Percentiles rank a stretch among this genome's conserved stretches.
phyloP scores from a whole-genome alignment of 2,329 filamentous ascomycete genomes.

The Hymenoscyphus salicellus region DNA sequence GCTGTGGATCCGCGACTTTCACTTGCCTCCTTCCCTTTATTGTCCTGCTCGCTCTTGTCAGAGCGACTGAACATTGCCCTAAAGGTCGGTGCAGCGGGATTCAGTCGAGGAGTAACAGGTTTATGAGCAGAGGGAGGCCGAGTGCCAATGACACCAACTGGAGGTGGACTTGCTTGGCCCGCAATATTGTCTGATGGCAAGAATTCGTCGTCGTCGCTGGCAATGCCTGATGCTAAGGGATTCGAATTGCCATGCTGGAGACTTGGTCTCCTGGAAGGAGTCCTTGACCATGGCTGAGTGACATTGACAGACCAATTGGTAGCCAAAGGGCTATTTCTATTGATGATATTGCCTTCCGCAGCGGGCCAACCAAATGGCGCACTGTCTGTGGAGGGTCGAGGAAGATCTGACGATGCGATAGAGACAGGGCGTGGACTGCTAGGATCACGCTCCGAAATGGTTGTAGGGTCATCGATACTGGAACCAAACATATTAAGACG shows the following conservation, averaged over 20 bases:
- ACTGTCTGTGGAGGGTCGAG: conserved; percentile 75
- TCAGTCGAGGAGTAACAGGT: conserved; percentile 60
- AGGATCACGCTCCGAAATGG: conserved; percentile 53
- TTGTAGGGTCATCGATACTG: conserved; percentile 44
- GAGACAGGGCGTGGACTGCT: conserved; percentile 65
- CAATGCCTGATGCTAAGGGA: conserved; percentile 57
- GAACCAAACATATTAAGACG: conserved; percentile 48
- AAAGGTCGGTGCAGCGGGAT: conserved; percentile 87
- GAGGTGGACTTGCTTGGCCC: conserved; percentile 52
- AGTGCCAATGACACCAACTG: conserved; percentile 75
- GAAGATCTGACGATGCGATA: conserved; percentile 67
- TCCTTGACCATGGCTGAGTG: conserved; percentile 65
- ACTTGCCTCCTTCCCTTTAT: conserved; percentile 42
- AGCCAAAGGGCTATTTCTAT: conserved; percentile 50
- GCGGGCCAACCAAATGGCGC: conserved; percentile 67
- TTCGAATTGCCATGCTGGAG: conserved; percentile 72
- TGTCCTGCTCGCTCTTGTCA: conserved; percentile 42
- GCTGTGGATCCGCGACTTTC: conserved; percentile 34
- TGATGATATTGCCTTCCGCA: conserved; percentile 46
- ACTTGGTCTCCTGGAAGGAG: conserved; percentile 76
- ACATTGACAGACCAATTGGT: conserved; percentile 49
- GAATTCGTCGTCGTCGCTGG: conserved; percentile 63
- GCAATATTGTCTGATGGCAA: conserved; percentile 55
- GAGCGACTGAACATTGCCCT: conserved; percentile 63
- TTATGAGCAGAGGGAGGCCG: conserved; percentile 55